phyloP scores from a whole-genome alignment of 768 basidiomycete species.

The Crucibulum laeve region DNA sequence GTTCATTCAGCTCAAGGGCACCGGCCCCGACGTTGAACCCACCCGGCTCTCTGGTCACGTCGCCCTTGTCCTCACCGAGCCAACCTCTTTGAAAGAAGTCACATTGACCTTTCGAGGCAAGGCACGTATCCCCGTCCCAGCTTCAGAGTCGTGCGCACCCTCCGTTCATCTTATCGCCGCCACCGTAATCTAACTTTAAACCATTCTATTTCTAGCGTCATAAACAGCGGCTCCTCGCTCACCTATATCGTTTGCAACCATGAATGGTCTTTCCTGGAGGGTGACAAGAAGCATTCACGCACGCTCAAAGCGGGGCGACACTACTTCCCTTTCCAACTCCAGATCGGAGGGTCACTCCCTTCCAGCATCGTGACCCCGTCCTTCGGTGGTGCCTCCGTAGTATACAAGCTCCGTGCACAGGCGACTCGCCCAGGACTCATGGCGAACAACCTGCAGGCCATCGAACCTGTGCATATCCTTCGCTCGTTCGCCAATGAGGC shows the following conservation, averaged over 20 bases:
- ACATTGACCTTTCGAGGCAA: conserved; percentile 84
- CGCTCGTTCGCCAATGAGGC: conserved; percentile 78
- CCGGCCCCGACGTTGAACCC: conserved; percentile 81
- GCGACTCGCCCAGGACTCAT: conserved; percentile 72
- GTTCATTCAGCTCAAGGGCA: conserved; percentile 68
- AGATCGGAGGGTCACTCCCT: conserved; percentile 81
- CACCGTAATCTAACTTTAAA: background rate
- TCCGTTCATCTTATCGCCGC: background rate
- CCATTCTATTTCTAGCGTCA: too few relatives aligned
- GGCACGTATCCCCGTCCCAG: conserved; percentile 59
- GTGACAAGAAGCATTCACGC: conserved; percentile 70
- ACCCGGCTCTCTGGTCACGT: conserved; percentile 78
- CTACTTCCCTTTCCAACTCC: conserved; percentile 87
- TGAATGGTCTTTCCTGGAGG: conserved; percentile 92
- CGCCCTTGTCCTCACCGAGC: conserved; percentile 72
- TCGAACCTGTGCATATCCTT: conserved; percentile 58
- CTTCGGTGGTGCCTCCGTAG: conserved; percentile 59
- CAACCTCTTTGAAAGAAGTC: conserved; percentile 81
- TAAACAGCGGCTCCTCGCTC: conserved; percentile 40
- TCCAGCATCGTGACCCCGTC: conserved; percentile 61
- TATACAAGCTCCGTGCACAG: conserved; percentile 88
- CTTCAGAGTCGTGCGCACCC: conserved; percentile 49
- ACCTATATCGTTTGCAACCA: conserved; percentile 72
- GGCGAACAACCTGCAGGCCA: conserved; percentile 49
- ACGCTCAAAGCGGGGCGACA: conserved; percentile 97